Evolutionary conservation across 192 early-diverging fungal species (phyloP), one percentile per base, ranked within the genome.

Genomic region (Borealophlyctis nickersoniae): DNA sequence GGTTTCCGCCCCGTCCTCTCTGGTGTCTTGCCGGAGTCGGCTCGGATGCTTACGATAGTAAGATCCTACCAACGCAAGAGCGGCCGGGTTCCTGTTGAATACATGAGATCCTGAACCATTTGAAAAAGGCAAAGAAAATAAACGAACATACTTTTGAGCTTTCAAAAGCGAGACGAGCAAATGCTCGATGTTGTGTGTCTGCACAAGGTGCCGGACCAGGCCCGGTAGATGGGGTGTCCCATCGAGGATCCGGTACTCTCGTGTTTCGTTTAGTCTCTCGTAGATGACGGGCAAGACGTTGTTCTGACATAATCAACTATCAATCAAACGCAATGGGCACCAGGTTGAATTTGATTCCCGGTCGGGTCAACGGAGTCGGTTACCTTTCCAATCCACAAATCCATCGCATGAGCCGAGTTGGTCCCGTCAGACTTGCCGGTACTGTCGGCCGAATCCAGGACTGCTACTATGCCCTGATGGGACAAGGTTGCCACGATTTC

Each of bases 331-430:
- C 30, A 59, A n/a, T n/a, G n/a, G n/a, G n/a, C n/a, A n/a, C n/a
- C n/a, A n/a, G n/a, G n/a, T n/a, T 16, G 2, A 22, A 35, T 14
- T 59, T 2, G 58, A 2, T 39, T 59, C 14, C 11, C 52, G 9
- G 7, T 54, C 9, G 16, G 9, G 9, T 11, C n/a, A 16, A 54
- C 13, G 9, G 9, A 16, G 28, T 55, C n/a, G 1, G 23, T 16
- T 52, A 62, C 60, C 60, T 64, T 64, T 16, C 63, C 63, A 39
- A 64, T 64, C 63, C 63, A 64, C 19, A 53, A 56, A 23, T 64
- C 63, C 11, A 53, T 56, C 3, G 63, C 63, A n/a, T n/a, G n/a
- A 3, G 52, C 34, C 19, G 30, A 57, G 3, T 24, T 28, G 31
- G 19, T 14, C n/a, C 58, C 16, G 58, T 3, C 3, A 16, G 27